These are phyloP conservation scores for Amyloporia xantha DNA, from an alignment of 768 basidiomycete genomes.

Conservation along the genomic window DNA sequence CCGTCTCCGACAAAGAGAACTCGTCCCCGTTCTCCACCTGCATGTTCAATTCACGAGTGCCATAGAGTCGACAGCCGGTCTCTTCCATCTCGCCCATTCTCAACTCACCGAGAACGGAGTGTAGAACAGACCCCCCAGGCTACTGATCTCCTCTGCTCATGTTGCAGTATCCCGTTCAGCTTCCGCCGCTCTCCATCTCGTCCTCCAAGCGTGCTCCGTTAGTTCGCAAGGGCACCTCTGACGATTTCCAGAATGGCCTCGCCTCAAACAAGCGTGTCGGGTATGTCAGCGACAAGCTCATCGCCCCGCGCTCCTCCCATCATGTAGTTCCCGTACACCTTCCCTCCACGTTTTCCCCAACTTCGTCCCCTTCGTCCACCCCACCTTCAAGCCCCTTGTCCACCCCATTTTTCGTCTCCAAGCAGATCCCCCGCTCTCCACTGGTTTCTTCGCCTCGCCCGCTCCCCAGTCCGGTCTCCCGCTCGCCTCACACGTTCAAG, in stretches of 20 bases:
- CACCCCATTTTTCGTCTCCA: slow-evolving; percentile 25
- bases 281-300: slow-evolving; percentile 17
- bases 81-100: slow-evolving; percentile 20
- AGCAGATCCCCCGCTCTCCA: slow-evolving; percentile 18
- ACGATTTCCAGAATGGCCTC: slow-evolving; percentile 16
- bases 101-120: slow-evolving; percentile 20
- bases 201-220: slow-evolving; percentile 24
- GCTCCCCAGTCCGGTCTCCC: slow-evolving; percentile 18
- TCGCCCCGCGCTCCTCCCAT: slow-evolving; percentile 15
- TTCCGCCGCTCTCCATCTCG: slow-evolving; percentile 28
- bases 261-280: slow-evolving; percentile 16
- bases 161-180: slow-evolving; percentile 31
- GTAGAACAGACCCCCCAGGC: slow-evolving; percentile 14
- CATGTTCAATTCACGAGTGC: slow-evolving; percentile 19
- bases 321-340: slow-evolving; percentile 29
- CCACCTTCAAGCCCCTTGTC: slow-evolving; percentile 28
- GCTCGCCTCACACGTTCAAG: slow-evolving; percentile 17
- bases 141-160: slow-evolving; percentile 20
- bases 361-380: slow-evolving; percentile 24
- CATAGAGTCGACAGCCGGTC: slow-evolving; percentile 16
- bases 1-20: slow-evolving; percentile 11
- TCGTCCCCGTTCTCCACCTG: slow-evolving; percentile 18
- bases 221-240: slow-evolving; percentile 12
- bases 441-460: slow-evolving; percentile 18
- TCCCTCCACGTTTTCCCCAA: slow-evolving; percentile 24